Percentiles rank a stretch among this genome's conserved stretches.
Evolutionary conservation across 1,139 yeast genomes (phyloP).

Genomic region (Hemisphaericaspora subhashii): DNA sequence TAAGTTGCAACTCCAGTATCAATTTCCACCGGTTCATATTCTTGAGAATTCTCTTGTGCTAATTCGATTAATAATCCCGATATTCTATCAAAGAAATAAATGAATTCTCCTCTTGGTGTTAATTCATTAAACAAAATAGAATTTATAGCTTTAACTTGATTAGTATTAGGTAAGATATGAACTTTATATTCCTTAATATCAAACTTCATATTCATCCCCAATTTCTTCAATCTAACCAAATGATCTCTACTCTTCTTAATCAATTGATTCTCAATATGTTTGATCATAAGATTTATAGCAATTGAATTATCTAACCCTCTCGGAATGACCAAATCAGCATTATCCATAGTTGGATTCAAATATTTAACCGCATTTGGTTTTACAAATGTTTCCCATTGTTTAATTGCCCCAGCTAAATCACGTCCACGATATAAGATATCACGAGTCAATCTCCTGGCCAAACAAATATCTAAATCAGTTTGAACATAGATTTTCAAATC

Average conservation of each 20-base stretch:
- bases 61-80: slow-evolving; percentile 66
- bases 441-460: slow-evolving; percentile 82
- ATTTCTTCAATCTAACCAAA: slow-evolving; percentile 52
- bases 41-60: slow-evolving; percentile 55
- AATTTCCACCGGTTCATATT: slow-evolving; percentile 30
- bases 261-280: slow-evolving; percentile 76
- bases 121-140: slow-evolving; percentile 61
- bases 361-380: slow-evolving; percentile 85
- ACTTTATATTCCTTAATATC: slow-evolving; percentile 30
- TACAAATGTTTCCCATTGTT: slow-evolving; percentile 88
- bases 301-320: slow-evolving; percentile 80
- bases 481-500: slow-evolving; percentile 89
- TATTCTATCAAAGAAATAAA: slow-evolving; percentile 81
- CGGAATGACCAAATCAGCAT: slow-evolving; percentile 86
- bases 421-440: slow-evolving; percentile 87
- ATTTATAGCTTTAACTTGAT: slow-evolving; percentile 72
- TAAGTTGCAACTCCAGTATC: slow-evolving; percentile 44
- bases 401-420: slow-evolving; percentile 75
- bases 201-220: slow-evolving; percentile 46
- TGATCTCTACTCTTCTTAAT: slow-evolving; percentile 65
- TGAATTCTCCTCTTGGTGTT: slow-evolving; percentile 71
- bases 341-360: slow-evolving; percentile 74
- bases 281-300: slow-evolving; percentile 77
- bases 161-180: slow-evolving; percentile 51
- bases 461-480: slow-evolving; percentile 88